Evolutionary conservation across 768 basidiomycete genomes (phyloP).

Genomic region (Collybiopsis confluens): DNA sequence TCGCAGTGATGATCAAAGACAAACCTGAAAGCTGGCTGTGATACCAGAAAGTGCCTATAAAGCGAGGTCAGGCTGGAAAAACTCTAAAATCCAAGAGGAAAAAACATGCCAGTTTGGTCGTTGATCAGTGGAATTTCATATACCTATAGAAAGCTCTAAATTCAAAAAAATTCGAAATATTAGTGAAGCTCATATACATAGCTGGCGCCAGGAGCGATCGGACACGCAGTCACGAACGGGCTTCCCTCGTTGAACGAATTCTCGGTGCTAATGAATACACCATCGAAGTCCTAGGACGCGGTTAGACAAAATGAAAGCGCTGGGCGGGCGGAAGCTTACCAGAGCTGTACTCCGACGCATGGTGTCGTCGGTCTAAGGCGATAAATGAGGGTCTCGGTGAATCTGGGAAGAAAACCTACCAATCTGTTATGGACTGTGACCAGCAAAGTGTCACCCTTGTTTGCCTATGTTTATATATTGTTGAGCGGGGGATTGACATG

Average conservation of each 20-base stretch:
- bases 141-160: too few species aligned
- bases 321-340: neutral
- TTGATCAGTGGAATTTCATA: constrained; percentile 28
- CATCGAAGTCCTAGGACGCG: constrained; percentile 23
- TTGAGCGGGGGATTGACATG: too few species aligned
- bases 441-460: constrained; percentile 38
- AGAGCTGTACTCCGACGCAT: constrained; percentile 24
- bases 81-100: constrained; percentile 27
- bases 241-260: constrained; percentile 31
- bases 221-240: constrained; percentile 41
- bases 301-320: neutral
- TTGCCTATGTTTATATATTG: too few species aligned
- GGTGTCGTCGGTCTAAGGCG: constrained; percentile 15
- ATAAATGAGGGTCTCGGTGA: neutral
- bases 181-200: constrained; percentile 34
- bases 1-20: neutral
- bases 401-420: constrained; percentile 24
- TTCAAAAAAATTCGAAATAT: too few species aligned
- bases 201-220: constrained; percentile 29
- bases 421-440: constrained; percentile 41
- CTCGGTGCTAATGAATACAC: constrained; percentile 19
- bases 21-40: constrained; percentile 10
- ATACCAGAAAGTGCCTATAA: neutral
- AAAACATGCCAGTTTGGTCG: constrained; percentile 39
- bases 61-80: constrained; percentile 15